phyloP scores from a whole-genome alignment of 441 rosid species.

The Arabidopsis lyrata region DNA sequence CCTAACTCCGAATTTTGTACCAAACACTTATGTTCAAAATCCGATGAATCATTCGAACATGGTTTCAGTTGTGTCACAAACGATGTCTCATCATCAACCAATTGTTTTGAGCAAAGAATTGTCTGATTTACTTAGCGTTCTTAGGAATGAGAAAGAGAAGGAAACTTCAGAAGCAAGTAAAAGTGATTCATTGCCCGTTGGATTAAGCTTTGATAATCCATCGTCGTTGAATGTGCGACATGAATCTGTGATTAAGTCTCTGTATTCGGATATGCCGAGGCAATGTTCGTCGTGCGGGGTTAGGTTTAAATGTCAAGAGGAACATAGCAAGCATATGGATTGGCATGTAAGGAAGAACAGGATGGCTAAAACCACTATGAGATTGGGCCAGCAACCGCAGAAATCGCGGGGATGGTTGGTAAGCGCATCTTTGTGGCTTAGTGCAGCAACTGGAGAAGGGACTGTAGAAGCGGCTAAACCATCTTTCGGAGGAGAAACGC shows the following conservation, averaged over 20 bases:
- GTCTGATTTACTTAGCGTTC: conserved; percentile 5
- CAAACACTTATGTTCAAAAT: conserved; percentile 6
- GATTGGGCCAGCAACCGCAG: conserved; percentile 1
- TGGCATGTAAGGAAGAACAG: conserved; percentile 65
- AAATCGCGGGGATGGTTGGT: conserved; percentile 51
- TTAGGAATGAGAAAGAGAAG: conserved; percentile 20
- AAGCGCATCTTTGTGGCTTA: conserved; percentile 47
- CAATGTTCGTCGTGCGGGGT: conserved; percentile 56
- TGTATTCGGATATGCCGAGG: conserved; percentile 55
- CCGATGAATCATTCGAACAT: conserved; percentile 20
- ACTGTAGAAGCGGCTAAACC: conserved; percentile 26
- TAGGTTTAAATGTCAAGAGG: conserved; percentile 56
- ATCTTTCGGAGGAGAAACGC: conserved; percentile 13
- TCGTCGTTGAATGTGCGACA: conserved; percentile 46
- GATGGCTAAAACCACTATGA: neutral
- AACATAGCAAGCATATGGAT: conserved; percentile 64
- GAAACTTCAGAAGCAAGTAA: neutral
- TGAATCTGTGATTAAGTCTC: conserved; percentile 49
- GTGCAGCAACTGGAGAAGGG: conserved; percentile 39
- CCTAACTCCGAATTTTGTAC: conserved; percentile 8
- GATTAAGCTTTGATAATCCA: conserved; percentile 44
- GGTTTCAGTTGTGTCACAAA: conserved; percentile 27
- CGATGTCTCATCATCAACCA: conserved; percentile 5
- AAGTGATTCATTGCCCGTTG: neutral
- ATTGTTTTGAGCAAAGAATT: conserved; percentile 28